phyloP scores from a whole-genome alignment of 306 rosid species.

The Vigna unguiculata region DNA sequence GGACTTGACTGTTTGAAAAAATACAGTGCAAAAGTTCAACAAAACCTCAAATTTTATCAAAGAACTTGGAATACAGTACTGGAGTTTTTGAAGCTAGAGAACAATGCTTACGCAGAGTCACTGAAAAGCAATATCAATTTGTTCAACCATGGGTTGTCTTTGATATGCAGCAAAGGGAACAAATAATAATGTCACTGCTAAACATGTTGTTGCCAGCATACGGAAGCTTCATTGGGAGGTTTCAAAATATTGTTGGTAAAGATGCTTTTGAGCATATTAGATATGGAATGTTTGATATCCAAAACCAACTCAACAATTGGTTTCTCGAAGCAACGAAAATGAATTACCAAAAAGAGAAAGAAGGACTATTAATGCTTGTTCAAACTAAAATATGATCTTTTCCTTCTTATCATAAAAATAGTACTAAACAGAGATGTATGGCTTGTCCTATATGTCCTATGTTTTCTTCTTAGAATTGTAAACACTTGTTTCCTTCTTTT shows the following conservation, averaged over 20 bases:
- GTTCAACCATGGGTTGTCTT: conserved; percentile 65
- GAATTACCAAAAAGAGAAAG: conserved; percentile 52
- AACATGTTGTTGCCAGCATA: conserved; percentile 66
- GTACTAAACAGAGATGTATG: too few relatives aligned
- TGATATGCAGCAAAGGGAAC: conserved; percentile 64
- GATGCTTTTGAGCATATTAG: conserved; percentile 53
- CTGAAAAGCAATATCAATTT: conserved; percentile 68
- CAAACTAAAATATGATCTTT: too few relatives aligned
- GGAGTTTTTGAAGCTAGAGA: conserved; percentile 61
- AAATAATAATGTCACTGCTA: conserved; percentile 55
- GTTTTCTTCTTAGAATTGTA: too few relatives aligned
- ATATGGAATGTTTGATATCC: conserved; percentile 53
- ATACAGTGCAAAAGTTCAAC: conserved; percentile 49
- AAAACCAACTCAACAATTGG: conserved; percentile 56
- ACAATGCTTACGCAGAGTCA: conserved; percentile 46
- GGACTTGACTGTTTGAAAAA: too few relatives aligned
- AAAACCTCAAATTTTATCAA: conserved; percentile 58
- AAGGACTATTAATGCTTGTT: not conserved
- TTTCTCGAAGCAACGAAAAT: conserved; percentile 50
- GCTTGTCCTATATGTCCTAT: too few relatives aligned
- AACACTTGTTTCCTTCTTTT: too few relatives aligned
- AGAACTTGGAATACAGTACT: conserved; percentile 68
- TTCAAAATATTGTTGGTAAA: conserved; percentile 49
- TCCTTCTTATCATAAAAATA: too few relatives aligned
- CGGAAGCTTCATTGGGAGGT: conserved; percentile 63